A percentile compares a stretch with the other conserved stretches of the same genome.
These are phyloP conservation scores for Gossypium stocksii DNA, from an alignment of 345 rosid species.

Conservation along the genomic window DNA sequence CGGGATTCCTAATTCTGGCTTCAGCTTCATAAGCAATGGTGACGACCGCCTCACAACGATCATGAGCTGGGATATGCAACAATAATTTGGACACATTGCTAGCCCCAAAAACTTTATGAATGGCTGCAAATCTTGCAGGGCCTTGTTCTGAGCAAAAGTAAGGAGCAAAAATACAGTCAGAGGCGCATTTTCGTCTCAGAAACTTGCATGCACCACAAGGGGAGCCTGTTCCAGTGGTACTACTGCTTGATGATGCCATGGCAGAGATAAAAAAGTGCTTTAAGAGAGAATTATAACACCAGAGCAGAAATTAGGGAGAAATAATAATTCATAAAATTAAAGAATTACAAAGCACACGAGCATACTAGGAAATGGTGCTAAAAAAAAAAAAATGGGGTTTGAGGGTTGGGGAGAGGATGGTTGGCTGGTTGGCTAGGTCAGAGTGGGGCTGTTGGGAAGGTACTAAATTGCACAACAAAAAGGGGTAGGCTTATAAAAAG, in stretches of 20 bases:
- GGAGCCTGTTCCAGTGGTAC: constrained; percentile 31
- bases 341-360: constrained; percentile 35
- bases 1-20: constrained; percentile 65
- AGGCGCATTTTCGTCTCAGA: constrained; percentile 57
- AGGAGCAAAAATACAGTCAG: constrained; percentile 67
- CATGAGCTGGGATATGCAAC: constrained; percentile 53
- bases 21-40: constrained; percentile 74
- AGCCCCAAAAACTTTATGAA: constrained; percentile 79
- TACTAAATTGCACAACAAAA: neutral
- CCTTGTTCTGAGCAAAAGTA: constrained; percentile 73
- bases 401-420: neutral
- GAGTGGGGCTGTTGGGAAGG: constrained; percentile 13
- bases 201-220: constrained; percentile 89
- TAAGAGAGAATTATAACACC: neutral
- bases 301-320: neutral
- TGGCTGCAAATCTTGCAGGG: constrained; percentile 58
- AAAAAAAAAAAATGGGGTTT: neutral
- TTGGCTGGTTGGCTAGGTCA: neutral
- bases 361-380: constrained; percentile 43
- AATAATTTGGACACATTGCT: constrained; percentile 67
- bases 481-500: constrained; percentile 28
- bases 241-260: constrained; percentile 41
- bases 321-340: neutral
- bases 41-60: constrained; percentile 68
- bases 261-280: neutral